Percentiles rank a stretch among this genome's conserved stretches.
Conservation (phyloP, 139 green algal species). For the Closterium sp. region DNA sequence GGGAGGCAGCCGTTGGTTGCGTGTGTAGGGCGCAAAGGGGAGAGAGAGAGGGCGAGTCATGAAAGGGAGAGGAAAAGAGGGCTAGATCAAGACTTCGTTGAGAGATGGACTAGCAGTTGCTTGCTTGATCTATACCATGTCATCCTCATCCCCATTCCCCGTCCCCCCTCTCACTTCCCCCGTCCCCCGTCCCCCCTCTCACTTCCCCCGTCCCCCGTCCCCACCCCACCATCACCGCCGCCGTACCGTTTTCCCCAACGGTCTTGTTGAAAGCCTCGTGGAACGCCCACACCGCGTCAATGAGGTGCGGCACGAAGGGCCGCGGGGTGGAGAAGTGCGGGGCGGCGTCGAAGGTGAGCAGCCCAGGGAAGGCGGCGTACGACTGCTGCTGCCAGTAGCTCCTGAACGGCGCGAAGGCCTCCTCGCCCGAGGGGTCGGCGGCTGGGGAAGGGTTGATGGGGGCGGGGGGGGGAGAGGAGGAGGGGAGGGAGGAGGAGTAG, state of each 20-base stretch:
- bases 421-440: not conserved
- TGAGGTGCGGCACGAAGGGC: conserved; percentile 29
- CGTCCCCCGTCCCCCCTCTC: not conserved
- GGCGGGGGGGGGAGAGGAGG: too few species aligned
- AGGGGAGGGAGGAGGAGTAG: too few species aligned
- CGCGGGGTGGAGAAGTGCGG: conserved; percentile 4
- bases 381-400: conserved; percentile 6
- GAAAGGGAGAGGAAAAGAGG: not conserved
- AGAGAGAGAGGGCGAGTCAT: not conserved
- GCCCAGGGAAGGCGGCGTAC: conserved; percentile 5
- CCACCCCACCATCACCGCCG: not conserved
- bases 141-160: too few species aligned
- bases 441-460: not conserved
- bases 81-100: too few species aligned
- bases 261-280: not conserved
- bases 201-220: not conserved
- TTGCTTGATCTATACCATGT: too few species aligned
- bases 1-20: too few species aligned
- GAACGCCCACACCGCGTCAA: conserved; percentile 28
- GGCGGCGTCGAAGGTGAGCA: conserved; percentile 16
- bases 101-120: too few species aligned
- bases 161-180: too few species aligned
- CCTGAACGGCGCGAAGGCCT: not conserved
- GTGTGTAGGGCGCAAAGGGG: too few species aligned
- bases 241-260: not conserved